Evolutionary conservation across 768 basidiomycete species (phyloP).

Genomic region (Pisolithus orientalis): DNA sequence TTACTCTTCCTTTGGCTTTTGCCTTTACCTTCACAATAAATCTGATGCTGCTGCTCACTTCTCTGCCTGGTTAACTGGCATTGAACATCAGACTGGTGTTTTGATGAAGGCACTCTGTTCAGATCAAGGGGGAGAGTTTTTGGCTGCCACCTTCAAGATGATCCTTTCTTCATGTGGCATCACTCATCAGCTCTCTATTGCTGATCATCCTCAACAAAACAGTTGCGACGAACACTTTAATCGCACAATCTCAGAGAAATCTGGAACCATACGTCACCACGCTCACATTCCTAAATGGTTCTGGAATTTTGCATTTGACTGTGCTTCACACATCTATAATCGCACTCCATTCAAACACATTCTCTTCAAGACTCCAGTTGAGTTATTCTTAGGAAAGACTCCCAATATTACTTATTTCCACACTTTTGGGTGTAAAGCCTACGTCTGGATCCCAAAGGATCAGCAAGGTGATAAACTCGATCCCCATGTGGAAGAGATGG

Average conservation of each 20-base stretch:
- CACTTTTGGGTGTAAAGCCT: not conserved
- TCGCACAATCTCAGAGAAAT: not conserved
- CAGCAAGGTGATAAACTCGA: not conserved
- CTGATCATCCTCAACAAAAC: not conserved
- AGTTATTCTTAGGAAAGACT: not conserved
- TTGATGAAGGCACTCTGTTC: not conserved
- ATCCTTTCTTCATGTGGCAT: not conserved
- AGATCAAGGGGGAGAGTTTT: not conserved
- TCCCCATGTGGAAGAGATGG: not conserved
- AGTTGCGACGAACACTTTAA: not conserved
- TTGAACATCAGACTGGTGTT: too few species aligned
- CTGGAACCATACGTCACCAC: not conserved
- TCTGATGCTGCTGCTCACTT: too few species aligned
- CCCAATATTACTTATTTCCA: not conserved
- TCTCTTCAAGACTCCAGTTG: too few species aligned
- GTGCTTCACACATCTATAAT: not conserved
- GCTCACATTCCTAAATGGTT: too few species aligned
- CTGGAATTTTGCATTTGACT: not conserved
- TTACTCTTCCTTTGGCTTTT: too few species aligned
- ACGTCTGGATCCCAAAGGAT: not conserved
- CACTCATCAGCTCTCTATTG: not conserved
- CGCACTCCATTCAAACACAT: not conserved
- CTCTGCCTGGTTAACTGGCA: too few species aligned
- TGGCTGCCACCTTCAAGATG: not conserved
- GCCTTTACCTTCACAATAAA: too few species aligned